phyloP scores from a whole-genome alignment of 1,139 yeast species.

The Kurtzmaniella quercitrusa region DNA sequence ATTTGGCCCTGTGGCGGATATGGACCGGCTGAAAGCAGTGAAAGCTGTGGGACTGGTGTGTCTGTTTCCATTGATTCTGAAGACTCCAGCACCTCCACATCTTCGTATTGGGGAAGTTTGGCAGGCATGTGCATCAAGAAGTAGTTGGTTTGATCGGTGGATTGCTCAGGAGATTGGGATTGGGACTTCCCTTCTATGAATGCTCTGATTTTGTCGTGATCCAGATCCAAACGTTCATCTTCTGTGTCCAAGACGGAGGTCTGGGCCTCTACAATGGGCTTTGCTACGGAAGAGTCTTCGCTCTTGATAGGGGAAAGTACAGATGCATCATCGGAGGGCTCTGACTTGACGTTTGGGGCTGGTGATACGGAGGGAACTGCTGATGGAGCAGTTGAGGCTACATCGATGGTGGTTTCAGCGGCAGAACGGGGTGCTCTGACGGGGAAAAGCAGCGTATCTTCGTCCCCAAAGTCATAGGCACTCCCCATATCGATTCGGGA shows the following conservation, averaged over 20 bases:
- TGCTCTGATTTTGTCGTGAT: constrained; percentile 23
- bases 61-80: too few species aligned
- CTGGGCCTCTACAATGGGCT: not conserved
- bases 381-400: constrained; percentile 2
- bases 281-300: not conserved
- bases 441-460: constrained; percentile 42
- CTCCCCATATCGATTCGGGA: constrained; percentile 60
- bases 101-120: constrained; percentile 52
- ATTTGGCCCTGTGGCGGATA: constrained; percentile 48
- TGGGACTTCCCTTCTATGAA: constrained; percentile 2
- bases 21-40: constrained; percentile 11
- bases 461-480: constrained; percentile 48
- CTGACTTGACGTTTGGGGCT: constrained; percentile 1
- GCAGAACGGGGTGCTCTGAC: constrained; percentile 33
- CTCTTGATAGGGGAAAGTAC: not conserved
- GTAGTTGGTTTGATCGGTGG: constrained; percentile 18
- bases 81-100: constrained; percentile 7
- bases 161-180: too few species aligned
- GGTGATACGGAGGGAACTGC: not conserved
- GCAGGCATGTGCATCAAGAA: constrained; percentile 72
- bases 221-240: not conserved
- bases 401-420: constrained; percentile 24
- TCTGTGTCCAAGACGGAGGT: not conserved
- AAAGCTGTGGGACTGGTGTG: constrained; percentile 9
- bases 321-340: not conserved